Evolutionary conservation across 2,329 filamentous ascomycete species (phyloP).

Genomic region (Botrytis pseudocinerea): DNA sequence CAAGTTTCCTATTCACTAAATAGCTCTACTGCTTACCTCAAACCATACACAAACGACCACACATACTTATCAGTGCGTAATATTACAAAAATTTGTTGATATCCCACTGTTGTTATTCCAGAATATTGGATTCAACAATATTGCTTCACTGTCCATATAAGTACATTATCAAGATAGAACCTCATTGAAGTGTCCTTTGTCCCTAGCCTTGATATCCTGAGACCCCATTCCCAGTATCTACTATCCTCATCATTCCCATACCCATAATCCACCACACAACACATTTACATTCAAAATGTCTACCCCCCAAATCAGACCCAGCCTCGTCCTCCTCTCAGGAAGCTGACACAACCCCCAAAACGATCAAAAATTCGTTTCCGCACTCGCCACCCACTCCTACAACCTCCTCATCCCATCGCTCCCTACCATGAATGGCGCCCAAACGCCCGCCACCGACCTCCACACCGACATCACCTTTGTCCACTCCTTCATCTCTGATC

Average conservation of each 20-base stretch:
- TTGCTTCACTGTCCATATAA: neutral
- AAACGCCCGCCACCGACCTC: neutral
- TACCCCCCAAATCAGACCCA: neutral
- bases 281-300: neutral
- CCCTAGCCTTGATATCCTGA: neutral
- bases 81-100: neutral
- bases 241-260: neutral
- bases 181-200: neutral
- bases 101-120: neutral
- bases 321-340: neutral
- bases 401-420: neutral
- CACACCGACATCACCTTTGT: neutral
- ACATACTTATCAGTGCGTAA: neutral
- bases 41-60: neutral
- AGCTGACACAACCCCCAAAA: neutral
- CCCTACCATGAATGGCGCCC: neutral
- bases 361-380: neutral
- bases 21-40: too few relatives aligned
- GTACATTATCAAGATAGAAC: neutral
- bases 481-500: neutral
- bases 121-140: neutral
- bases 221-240: neutral
- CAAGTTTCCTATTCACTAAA: neutral
- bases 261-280: neutral
- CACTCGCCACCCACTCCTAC: neutral